Conservation (phyloP, 78 protist species). For the Dictyostelium firmibasis region DNA sequence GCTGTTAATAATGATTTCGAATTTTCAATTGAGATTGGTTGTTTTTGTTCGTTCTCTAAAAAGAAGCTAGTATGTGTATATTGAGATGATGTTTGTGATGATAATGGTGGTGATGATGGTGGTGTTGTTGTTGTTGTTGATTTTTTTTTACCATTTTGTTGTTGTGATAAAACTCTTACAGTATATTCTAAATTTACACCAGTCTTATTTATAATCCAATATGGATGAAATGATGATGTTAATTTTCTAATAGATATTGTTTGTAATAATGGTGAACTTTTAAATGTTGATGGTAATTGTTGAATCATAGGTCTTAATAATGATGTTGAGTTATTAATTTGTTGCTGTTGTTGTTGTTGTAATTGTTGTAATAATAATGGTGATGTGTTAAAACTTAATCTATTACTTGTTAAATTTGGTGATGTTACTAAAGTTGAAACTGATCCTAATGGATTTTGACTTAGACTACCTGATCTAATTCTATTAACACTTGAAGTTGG, state of each 20-base stretch:
- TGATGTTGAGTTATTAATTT: not conserved
- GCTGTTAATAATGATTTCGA: constrained; percentile 24
- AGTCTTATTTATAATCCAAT: constrained; percentile 66
- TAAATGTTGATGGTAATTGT: not conserved
- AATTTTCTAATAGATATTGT: constrained; percentile 61
- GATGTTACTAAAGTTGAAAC: not conserved
- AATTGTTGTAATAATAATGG: not conserved
- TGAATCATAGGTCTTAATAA: not conserved
- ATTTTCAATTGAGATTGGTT: constrained; percentile 42
- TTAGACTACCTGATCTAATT: not conserved
- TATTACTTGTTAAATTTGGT: constrained; percentile 7
- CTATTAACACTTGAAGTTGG: not conserved
- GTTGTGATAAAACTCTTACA: constrained; percentile 1
- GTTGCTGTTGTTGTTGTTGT: not conserved
- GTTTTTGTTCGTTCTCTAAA: constrained; percentile 35
- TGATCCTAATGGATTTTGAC: constrained; percentile 6
- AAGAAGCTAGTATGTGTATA: not conserved
- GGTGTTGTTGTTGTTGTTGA: not conserved
- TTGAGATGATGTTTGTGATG: not conserved
- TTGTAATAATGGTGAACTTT: constrained; percentile 54
- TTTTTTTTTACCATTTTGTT: not conserved
- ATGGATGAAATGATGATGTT: constrained; percentile 63
- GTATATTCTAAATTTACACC: constrained; percentile 50
- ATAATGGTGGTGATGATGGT: not conserved
- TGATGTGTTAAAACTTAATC: not conserved